phyloP scores from a whole-genome alignment of 176 grass and related monocot species.

The Ensete glaucum region DNA sequence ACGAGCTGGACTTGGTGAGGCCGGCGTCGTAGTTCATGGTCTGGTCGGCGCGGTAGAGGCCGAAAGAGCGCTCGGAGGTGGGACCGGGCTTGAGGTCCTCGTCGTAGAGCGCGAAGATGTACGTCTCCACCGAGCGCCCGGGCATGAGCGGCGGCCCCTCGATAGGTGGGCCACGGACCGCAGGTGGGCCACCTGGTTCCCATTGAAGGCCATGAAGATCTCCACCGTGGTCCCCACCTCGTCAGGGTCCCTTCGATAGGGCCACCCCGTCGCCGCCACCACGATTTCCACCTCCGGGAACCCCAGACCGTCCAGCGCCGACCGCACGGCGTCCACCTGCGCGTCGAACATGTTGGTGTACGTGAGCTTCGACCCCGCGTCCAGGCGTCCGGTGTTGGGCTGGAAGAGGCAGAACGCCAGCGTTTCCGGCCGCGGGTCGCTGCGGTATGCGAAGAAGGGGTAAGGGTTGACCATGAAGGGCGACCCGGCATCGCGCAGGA shows the following conservation, averaged over 20 bases:
- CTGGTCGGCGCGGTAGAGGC: slow-evolving; percentile 59
- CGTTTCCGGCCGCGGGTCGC: slow-evolving; percentile 9
- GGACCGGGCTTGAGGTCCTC: slow-evolving; percentile 90
- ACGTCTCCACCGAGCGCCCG: slow-evolving; percentile 73
- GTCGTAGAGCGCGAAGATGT: slow-evolving; percentile 96
- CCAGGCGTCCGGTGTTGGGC: background rate
- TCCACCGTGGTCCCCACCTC: slow-evolving; percentile 8
- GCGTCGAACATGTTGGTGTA: slow-evolving; percentile 23
- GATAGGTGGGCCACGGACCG: slow-evolving; percentile 40
- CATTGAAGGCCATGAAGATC: background rate
- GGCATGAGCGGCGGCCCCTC: slow-evolving; percentile 73
- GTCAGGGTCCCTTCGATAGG: background rate
- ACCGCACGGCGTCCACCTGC: slow-evolving; percentile 8
- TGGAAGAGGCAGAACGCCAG: slow-evolving; percentile 17
- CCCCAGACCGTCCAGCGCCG: slow-evolving; percentile 1
- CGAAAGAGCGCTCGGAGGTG: slow-evolving; percentile 74
- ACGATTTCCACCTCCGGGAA: slow-evolving; percentile 4
- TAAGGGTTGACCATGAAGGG: slow-evolving; percentile 17
- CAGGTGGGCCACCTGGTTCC: slow-evolving; percentile 77
- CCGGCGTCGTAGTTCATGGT: slow-evolving; percentile 79
- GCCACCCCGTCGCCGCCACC: slow-evolving; percentile 17
- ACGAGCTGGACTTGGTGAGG: slow-evolving; percentile 21
- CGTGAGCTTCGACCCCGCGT: background rate
- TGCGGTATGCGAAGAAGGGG: slow-evolving; percentile 15
- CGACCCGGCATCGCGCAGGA: background rate